A percentile compares a stretch with the other conserved stretches of the same genome.
Conservation (phyloP, 345 rosid species). For the Mangifera indica region DNA sequence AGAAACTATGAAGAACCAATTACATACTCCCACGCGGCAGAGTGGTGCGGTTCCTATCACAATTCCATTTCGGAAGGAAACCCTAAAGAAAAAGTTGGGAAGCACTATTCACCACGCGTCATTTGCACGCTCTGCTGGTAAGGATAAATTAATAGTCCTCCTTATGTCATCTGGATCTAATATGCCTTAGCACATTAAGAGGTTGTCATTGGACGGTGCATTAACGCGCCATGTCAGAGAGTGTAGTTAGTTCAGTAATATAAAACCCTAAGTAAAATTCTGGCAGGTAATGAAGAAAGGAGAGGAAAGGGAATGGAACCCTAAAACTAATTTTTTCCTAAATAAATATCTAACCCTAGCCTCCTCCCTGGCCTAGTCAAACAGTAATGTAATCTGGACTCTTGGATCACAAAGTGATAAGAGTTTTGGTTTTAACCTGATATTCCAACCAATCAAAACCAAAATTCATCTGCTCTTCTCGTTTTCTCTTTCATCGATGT, state of each 20-base stretch:
- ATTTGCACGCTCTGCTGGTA: conserved; percentile 29
- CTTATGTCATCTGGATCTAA: conserved; percentile 18
- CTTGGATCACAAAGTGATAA: too few species aligned
- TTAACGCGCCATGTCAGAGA: not conserved
- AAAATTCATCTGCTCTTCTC: too few species aligned
- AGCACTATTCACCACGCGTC: conserved; percentile 35
- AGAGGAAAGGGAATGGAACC: not conserved
- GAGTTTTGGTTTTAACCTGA: too few species aligned
- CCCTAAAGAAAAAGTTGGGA: conserved; percentile 43
- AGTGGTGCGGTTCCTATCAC: conserved; percentile 66
- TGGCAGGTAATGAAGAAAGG: not conserved
- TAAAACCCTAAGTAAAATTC: conserved; percentile 41
- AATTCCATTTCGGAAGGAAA: conserved; percentile 47
- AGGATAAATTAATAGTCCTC: conserved; percentile 1
- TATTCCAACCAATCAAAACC: too few species aligned
- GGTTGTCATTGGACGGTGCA: conserved; percentile 27
- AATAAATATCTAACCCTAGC: not conserved
- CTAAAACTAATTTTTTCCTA: not conserved
- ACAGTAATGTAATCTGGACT: conserved; percentile 1
- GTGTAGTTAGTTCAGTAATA: conserved; percentile 10
- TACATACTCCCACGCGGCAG: conserved; percentile 32
- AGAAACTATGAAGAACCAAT: conserved; percentile 28
- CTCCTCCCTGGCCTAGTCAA: conserved; percentile 6
- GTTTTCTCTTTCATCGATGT: too few species aligned
- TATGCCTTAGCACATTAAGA: conserved; percentile 34